Percentiles rank a stretch among this genome's conserved stretches.
Conservation (phyloP, 768 basidiomycete genomes). For the Lentinula raphanica region DNA sequence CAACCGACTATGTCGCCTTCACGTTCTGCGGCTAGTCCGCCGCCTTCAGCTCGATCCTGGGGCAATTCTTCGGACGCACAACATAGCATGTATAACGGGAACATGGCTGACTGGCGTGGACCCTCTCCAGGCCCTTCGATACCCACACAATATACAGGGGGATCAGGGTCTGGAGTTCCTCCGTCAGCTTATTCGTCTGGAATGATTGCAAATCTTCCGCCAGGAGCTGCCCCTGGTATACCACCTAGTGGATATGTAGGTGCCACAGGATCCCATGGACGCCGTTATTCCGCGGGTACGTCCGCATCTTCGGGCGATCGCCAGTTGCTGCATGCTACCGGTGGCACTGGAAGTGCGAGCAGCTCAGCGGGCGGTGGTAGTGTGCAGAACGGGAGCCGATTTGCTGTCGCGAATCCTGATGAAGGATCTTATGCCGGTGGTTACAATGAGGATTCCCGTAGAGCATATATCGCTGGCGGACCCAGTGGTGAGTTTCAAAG, state of each 20-base stretch:
- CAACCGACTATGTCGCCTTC: neutral
- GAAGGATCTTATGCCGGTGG: neutral
- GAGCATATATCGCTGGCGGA: neutral
- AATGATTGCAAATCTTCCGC: neutral
- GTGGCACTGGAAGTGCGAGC: neutral
- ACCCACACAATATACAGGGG: constrained; percentile 1
- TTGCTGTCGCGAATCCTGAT: neutral
- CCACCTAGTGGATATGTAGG: neutral
- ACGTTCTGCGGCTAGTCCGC: neutral
- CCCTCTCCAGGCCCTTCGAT: constrained; percentile 2
- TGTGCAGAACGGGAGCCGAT: neutral
- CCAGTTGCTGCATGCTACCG: neutral
- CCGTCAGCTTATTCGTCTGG: neutral
- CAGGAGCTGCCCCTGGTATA: constrained; percentile 1
- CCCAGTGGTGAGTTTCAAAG: neutral
- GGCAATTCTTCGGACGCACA: constrained; percentile 1
- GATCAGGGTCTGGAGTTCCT: neutral
- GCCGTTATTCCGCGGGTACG: neutral
- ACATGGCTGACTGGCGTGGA: neutral
- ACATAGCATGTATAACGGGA: neutral
- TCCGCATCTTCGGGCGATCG: neutral
- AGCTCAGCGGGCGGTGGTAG: neutral
- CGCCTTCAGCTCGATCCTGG: constrained; percentile 1
- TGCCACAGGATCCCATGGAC: neutral
- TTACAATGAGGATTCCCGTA: neutral